Base-by-base conservation (phyloP, 2,329 filamentous ascomycete species). In the Fusarium napiforme region DNA sequence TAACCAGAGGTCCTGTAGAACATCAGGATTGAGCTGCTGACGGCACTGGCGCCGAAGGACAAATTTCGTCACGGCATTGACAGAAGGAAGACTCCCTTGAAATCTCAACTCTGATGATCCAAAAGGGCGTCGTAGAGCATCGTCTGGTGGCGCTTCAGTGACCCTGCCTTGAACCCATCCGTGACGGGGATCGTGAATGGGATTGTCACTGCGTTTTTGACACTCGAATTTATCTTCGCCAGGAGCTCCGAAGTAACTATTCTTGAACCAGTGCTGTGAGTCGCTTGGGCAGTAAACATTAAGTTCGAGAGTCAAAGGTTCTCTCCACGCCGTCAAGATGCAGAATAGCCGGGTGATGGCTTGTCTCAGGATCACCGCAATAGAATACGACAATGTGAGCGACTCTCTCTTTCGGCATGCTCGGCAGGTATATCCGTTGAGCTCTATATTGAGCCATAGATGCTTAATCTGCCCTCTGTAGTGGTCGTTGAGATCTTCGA, bases 371-470 rank as follows among this genome's bases (percentile, higher is more conserved):
- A 63, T 60, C 19, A 26, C 61, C 2, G 50, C 12, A 9, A 69
- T 72, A 1, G 6, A 8, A 11, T 3, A 43, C 7, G 16, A 37
- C 58, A 34, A 53, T 26, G 43, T 37, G 2, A 2, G 3, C 2
- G 61, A 64, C 40, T 72, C 71, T 18, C 15, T 32, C 23, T 12
- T 56, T 18, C 30, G 32, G 10, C 71, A 74, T 19, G 3, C 1
- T 15, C 32, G 61, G 16, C 69, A 75, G 10, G 52, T 59, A 23
- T 73, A 75, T 39, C 16, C 21, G 0, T 34, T 26, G 16, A 75
- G 69, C 40, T 75, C 61, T 12, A 75, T 63, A 8, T 73, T 69
- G 9, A 75, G 47, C 58, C 67, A 73, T 18, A 75, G 36, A 23
- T 75, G 67, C 28, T 58, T 42, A 3, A 73, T 16, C 8, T 39